Evolutionary conservation across 2,329 filamentous ascomycete species (phyloP).

Genomic region (Xylaria sp.): DNA sequence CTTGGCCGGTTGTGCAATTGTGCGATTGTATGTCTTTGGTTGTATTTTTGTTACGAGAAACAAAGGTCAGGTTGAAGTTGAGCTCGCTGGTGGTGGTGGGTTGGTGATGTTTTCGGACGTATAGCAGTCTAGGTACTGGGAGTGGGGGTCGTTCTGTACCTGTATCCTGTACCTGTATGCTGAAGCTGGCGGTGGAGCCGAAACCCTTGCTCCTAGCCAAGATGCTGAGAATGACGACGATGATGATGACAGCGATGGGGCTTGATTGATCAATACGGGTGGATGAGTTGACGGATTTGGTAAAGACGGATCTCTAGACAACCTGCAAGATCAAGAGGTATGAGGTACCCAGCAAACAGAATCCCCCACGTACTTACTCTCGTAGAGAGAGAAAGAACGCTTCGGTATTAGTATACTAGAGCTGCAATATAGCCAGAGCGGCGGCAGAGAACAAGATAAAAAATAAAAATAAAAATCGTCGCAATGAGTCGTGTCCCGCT

Average conservation of each 20-base stretch:
- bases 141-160: background rate
- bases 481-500: background rate
- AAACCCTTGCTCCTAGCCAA: constrained; percentile 3
- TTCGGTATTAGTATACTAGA: background rate
- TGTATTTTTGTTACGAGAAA: constrained; percentile 3
- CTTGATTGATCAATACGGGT: background rate
- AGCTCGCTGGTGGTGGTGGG: background rate
- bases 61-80: background rate
- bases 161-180: background rate
- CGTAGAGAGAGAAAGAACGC: background rate
- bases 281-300: background rate
- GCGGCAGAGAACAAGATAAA: background rate
- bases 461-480: background rate
- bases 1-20: background rate
- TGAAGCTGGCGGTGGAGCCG: background rate
- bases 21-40: background rate
- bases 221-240: background rate
- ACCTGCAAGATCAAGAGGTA: background rate
- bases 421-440: background rate
- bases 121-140: background rate
- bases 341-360: background rate
- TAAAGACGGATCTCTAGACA: background rate
- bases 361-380: background rate
- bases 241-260: constrained; percentile 14
- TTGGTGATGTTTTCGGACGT: background rate